Evolutionary conservation across 2,329 filamentous ascomycete species (phyloP), one percentile per base, ranked within the genome.

Genomic region (Fusarium coffeatum): DNA sequence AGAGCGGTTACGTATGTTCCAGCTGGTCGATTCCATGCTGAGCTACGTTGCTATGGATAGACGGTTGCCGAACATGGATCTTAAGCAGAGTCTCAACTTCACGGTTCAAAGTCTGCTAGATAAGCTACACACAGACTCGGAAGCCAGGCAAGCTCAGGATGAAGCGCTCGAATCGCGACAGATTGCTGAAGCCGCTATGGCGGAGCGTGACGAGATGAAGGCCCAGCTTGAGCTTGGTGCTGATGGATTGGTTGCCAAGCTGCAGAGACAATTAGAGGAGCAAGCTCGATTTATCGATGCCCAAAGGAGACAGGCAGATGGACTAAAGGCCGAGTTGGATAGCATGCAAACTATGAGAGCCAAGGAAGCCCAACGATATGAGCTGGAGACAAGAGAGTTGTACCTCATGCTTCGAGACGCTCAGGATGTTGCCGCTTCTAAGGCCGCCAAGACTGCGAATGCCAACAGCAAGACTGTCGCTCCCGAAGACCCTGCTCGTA

Each of bases 11-110:
- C 90, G 93, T 50, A 96, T 98, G 91, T 99, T 98, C 82, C 96
- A 98, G 83, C 88, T 99, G 28, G 94, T 98, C 28, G 96, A 99
- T 81, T 91, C 93, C n/a, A 98, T 98, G 94, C 89, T 99, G 71
- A 97, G 94, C 80, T 98, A 98, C 80, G 95, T 99, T 68, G 95
- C 95, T 74, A 99, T 99, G 95, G 96, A 99, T 80, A 89, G 96
- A 77, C 88, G 96, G 69, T 82, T 98, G 70, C 96, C 96, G 41
- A 95, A 99, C 80, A 95, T 98, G 90, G 96, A 99, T 79, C 88
- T 99, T 64, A 98, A 98, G 83, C 95, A 98, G 80, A 97, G 94
- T 77, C 88, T 99, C 71, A 98, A 97, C 79, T 98, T 98, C 76
- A 98, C 95, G 0, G 96, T 99, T 12, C 96, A 98, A 82, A 97